phyloP scores from a whole-genome alignment of 1,284 basidiomycete genomes.

The Marasmius tenuissimus region DNA sequence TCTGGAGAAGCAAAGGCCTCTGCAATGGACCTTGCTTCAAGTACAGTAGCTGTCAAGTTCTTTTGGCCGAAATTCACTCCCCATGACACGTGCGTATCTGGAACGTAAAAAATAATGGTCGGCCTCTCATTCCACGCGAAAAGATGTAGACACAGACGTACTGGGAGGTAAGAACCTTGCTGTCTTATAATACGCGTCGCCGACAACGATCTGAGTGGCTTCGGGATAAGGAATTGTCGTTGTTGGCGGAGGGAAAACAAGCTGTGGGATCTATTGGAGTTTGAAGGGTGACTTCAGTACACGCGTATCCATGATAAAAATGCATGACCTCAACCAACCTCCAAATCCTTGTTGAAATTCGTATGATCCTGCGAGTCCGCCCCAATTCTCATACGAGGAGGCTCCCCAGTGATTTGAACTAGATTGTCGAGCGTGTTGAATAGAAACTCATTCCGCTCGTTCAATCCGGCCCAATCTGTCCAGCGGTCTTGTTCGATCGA shows the following conservation, averaged over 20 bases:
- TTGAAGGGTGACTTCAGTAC: neutral
- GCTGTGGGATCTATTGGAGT: slow-evolving; percentile 35
- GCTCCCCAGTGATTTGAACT: slow-evolving; percentile 49
- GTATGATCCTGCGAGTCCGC: slow-evolving; percentile 66
- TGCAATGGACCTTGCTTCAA: slow-evolving; percentile 57
- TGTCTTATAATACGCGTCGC: slow-evolving; percentile 50
- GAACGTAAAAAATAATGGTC: neutral
- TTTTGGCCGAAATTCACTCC: slow-evolving; percentile 64
- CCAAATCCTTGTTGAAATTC: slow-evolving; percentile 40
- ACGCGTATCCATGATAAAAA: neutral
- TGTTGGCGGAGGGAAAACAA: slow-evolving; percentile 49
- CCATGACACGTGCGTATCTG: slow-evolving; percentile 58
- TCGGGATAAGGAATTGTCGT: slow-evolving; percentile 63
- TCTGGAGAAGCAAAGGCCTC: slow-evolving; percentile 48
- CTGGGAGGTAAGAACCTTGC: slow-evolving; percentile 55
- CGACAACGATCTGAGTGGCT: slow-evolving; percentile 53
- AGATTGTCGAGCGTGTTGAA: slow-evolving; percentile 58
- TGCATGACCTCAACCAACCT: slow-evolving; percentile 29
- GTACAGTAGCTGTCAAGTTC: slow-evolving; percentile 57
- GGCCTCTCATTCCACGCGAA: neutral
- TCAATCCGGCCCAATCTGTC: slow-evolving; percentile 60
- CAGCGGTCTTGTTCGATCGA: slow-evolving; percentile 73
- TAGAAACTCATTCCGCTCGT: slow-evolving; percentile 52
- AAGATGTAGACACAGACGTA: slow-evolving; percentile 13
- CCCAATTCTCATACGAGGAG: slow-evolving; percentile 62